phyloP scores from a whole-genome alignment of 108 stramenopile genomes.

The Stephanodiscus triporus region DNA sequence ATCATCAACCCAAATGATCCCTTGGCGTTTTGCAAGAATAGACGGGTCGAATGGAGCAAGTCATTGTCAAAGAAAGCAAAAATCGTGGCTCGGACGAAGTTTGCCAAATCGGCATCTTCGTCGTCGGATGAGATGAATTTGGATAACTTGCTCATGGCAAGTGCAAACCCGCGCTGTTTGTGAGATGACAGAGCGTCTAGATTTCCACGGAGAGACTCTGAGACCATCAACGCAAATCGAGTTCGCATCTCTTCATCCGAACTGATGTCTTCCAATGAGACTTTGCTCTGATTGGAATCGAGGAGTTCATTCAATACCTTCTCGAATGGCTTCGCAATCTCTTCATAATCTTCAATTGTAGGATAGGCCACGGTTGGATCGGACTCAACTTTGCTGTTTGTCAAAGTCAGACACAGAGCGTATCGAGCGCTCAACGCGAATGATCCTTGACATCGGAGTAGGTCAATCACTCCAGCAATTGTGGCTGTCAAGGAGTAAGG shows the following conservation, averaged over 20 bases:
- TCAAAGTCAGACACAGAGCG: slow-evolving; percentile 57
- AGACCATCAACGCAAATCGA: slow-evolving; percentile 15
- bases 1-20: slow-evolving; percentile 79
- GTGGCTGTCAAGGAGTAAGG: slow-evolving; percentile 35
- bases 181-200: slow-evolving; percentile 4
- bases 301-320: slow-evolving; percentile 51
- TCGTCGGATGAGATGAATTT: slow-evolving; percentile 31
- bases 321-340: slow-evolving; percentile 68
- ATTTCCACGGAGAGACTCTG: slow-evolving; percentile 17
- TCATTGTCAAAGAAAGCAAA: slow-evolving; percentile 85
- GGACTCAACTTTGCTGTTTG: slow-evolving; percentile 38
- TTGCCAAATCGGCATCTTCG: slow-evolving; percentile 25
- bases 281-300: neutral
- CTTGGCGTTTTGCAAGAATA: slow-evolving; percentile 72
- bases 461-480: slow-evolving; percentile 78
- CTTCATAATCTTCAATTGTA: slow-evolving; percentile 57
- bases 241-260: slow-evolving; percentile 10
- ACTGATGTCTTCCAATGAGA: slow-evolving; percentile 13
- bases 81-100: slow-evolving; percentile 53
- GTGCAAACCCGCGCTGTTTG: neutral
- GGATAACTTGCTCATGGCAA: slow-evolving; percentile 20
- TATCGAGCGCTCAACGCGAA: slow-evolving; percentile 73
- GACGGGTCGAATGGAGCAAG: slow-evolving; percentile 60
- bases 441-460: slow-evolving; percentile 70
- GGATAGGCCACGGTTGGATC: slow-evolving; percentile 46